Evolutionary conservation across 495 filamentous ascomycete genomes (phyloP), one percentile per base, ranked within the genome.

Genomic region (Chaetomium fimeti): DNA sequence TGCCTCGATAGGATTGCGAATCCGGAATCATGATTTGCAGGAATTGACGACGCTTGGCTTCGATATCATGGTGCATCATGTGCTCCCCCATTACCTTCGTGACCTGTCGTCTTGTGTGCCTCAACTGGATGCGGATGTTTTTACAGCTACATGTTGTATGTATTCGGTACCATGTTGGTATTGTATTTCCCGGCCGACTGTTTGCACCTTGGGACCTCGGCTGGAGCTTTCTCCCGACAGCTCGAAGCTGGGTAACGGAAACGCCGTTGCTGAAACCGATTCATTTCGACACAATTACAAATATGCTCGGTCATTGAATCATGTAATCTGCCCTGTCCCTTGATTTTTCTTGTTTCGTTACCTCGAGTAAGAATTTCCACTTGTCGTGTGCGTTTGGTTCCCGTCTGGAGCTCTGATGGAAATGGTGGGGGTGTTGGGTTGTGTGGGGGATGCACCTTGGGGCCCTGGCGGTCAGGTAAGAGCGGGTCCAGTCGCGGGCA

Each of bases 1-100:
- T 58, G 67, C 54, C 60, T 64, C 62, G 64, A 65, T 65, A 62
- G 63, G 61, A 57, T 62, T 55, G 71, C 67, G 49, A 52, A 61
- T 70, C 64, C 59, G 53, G 55, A 60, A 67, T 67, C 62, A 64
- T 63, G 66, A 63, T 63, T 66, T 63, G 62, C 61, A 57, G 52
- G 58, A 67, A 69, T 71, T 69, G 61, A 71, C 18, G 62, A 59
- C 22, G 52, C 55, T 61, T 36, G 52, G 66, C 66, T 64, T 56
- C 49, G 61, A 68, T 18, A 38, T 40, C n/a, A 20, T 16, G 1
- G 18, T 42, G 16, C 18, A 45, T 6, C 8, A 22, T 57, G 24
- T 29, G 43, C 25, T 6, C 11, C 28, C 27, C 16, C n/a, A 25
- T 42, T 55, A 22, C 56, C 6, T 18, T 6, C 20, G 59, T 61